Conservation (phyloP, 2,329 filamentous ascomycete genomes). For the Coleophoma crateriformis region DNA sequence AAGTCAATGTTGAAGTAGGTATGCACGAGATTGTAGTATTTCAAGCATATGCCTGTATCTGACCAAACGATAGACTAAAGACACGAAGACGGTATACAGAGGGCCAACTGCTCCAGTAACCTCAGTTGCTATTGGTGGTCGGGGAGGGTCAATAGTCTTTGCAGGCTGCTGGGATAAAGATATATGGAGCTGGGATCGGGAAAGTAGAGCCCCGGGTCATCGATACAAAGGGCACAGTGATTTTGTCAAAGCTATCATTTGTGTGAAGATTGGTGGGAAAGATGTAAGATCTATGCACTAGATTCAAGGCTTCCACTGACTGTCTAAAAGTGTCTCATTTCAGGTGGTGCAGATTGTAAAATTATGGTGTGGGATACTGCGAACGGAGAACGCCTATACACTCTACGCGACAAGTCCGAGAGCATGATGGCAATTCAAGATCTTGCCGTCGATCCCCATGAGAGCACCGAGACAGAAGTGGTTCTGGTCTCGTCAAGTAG, state of each 20-base stretch:
- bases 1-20: constrained; percentile 71
- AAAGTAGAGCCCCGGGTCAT: constrained; percentile 45
- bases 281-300: constrained; percentile 34
- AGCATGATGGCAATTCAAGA: constrained; percentile 75
- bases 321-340: constrained; percentile 47
- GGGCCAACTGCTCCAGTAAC: constrained; percentile 79
- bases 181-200: constrained; percentile 77
- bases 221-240: constrained; percentile 76
- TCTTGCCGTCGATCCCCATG: constrained; percentile 67
- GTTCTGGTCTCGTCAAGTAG: constrained; percentile 75
- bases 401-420: constrained; percentile 67
- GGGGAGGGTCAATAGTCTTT: constrained; percentile 57
- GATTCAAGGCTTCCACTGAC: not conserved
- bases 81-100: constrained; percentile 49
- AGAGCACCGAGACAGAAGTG: constrained; percentile 42
- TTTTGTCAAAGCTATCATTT: constrained; percentile 81
- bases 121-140: constrained; percentile 62
- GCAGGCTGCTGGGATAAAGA: constrained; percentile 94
- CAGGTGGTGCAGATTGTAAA: constrained; percentile 72
- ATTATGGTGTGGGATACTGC: constrained; percentile 78
- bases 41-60: too few species aligned
- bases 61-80: constrained; percentile 29
- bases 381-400: constrained; percentile 64
- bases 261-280: constrained; percentile 52
- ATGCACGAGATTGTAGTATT: constrained; percentile 3